These are phyloP conservation scores for Thermochaetoides thermophila DNA, from an alignment of 495 filamentous ascomycete genomes.

Conservation along the genomic window DNA sequence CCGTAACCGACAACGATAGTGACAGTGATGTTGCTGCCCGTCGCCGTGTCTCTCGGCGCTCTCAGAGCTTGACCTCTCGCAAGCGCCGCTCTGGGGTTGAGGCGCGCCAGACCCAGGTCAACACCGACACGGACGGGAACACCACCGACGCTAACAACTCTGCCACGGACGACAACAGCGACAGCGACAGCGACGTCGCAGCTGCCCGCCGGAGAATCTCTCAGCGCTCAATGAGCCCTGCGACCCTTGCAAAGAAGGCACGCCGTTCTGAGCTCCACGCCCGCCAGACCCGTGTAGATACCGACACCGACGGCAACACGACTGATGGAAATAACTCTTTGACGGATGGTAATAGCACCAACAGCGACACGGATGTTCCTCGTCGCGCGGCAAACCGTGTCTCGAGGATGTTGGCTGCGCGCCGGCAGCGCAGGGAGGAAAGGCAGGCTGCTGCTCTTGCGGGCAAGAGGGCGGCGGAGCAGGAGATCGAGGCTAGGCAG, in stretches of 20 bases:
- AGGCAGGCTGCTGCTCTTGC: too few relatives aligned
- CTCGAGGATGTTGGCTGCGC: too few relatives aligned
- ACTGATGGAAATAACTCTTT: background rate
- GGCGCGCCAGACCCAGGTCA: background rate
- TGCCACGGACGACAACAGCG: background rate
- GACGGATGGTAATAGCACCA: background rate
- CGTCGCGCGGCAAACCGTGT: too few relatives aligned
- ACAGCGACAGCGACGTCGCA: background rate
- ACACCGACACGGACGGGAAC: background rate
- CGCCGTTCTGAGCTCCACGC: background rate
- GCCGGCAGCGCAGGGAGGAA: too few relatives aligned
- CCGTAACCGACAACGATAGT: background rate
- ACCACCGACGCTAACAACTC: background rate
- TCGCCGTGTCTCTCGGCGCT: background rate
- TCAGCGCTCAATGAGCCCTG: too few relatives aligned
- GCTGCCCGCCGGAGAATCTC: background rate
- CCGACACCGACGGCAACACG: background rate
- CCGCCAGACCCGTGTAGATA: too few relatives aligned
- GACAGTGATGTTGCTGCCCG: background rate
- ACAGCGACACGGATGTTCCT: too few relatives aligned
- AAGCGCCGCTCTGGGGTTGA: background rate
- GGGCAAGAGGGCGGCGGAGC: too few relatives aligned
- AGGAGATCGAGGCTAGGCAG: too few relatives aligned
- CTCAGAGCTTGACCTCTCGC: background rate
- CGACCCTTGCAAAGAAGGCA: background rate